Evolutionary conservation across 2,329 filamentous ascomycete species (phyloP).

Genomic region (Stachybotrys chlorohalonatus): DNA sequence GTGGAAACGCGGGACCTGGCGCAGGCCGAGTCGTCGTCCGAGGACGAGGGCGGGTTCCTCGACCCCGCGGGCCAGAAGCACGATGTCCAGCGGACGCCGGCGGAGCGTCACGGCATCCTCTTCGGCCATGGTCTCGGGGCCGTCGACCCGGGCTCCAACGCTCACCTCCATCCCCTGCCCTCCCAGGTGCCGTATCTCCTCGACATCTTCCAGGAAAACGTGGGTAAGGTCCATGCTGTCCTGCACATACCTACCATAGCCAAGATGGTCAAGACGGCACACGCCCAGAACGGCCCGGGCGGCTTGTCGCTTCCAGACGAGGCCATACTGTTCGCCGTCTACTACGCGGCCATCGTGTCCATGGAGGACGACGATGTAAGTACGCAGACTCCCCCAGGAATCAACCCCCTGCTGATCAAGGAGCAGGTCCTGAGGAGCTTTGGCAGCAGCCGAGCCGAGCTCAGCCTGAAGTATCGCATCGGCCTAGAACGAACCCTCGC

Average conservation of each 20-base stretch:
- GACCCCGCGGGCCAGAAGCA: constrained; percentile 20
- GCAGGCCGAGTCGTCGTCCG: constrained; percentile 22
- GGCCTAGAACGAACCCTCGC: constrained; percentile 51
- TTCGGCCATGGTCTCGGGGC: constrained; percentile 34
- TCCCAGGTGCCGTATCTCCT: constrained; percentile 47
- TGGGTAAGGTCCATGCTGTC: constrained; percentile 34
- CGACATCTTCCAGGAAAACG: constrained; percentile 39
- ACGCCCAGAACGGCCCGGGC: constrained; percentile 16
- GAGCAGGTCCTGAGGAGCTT: constrained; percentile 39
- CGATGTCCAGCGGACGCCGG: constrained; percentile 31
- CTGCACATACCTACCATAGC: constrained; percentile 37
- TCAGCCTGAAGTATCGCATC: constrained; percentile 39
- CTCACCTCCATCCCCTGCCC: constrained; percentile 40
- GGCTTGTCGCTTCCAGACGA: constrained; percentile 33
- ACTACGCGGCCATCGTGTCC: constrained; percentile 44
- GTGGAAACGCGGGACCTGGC: constrained; percentile 25
- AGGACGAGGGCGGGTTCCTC: constrained; percentile 22
- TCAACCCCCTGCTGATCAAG: neutral
- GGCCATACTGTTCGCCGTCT: constrained; percentile 47
- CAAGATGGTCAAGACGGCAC: constrained; percentile 11
- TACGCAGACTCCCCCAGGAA: constrained; percentile 2
- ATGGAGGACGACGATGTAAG: constrained; percentile 49
- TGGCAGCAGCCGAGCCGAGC: constrained; percentile 33
- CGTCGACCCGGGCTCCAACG: constrained; percentile 19
- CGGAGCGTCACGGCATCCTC: constrained; percentile 40